phyloP scores from a whole-genome alignment of 2,329 filamentous ascomycete genomes.

The Colletotrichum salicis region DNA sequence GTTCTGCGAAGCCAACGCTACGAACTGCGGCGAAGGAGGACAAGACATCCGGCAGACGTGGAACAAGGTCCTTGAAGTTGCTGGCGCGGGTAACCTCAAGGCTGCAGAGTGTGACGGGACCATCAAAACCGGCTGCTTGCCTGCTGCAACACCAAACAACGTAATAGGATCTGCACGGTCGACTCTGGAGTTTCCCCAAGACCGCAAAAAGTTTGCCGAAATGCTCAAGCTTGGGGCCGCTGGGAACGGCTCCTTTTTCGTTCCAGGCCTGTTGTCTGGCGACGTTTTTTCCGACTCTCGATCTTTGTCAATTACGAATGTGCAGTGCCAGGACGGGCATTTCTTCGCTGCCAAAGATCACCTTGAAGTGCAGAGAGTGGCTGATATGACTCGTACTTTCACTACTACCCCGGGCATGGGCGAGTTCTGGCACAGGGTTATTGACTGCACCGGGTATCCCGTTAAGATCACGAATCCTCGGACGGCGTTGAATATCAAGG shows the following conservation, averaged over 20 bases:
- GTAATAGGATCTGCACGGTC: slow-evolving; percentile 21
- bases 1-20: slow-evolving; percentile 20
- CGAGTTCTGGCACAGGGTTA: slow-evolving; percentile 24
- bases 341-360: slow-evolving; percentile 27
- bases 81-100: slow-evolving; percentile 12
- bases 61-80: slow-evolving; percentile 22
- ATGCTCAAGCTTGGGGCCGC: neutral
- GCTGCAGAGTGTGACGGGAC: slow-evolving; percentile 26
- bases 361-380: slow-evolving; percentile 15
- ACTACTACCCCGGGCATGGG: slow-evolving; percentile 24
- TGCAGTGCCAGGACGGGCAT: slow-evolving; percentile 28
- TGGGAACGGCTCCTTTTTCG: slow-evolving; percentile 20
- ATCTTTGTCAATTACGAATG: slow-evolving; percentile 10
- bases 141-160: slow-evolving; percentile 16
- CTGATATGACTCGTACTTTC: slow-evolving; percentile 21
- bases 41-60: slow-evolving; percentile 19
- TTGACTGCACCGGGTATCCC: slow-evolving; percentile 32
- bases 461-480: slow-evolving; percentile 28
- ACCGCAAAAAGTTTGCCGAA: neutral
- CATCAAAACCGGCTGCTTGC: slow-evolving; percentile 9
- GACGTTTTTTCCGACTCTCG: slow-evolving; percentile 6
- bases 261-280: neutral
- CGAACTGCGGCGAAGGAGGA: slow-evolving; percentile 15
- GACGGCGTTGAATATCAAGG: slow-evolving; percentile 11
- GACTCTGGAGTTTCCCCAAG: neutral